Base-by-base conservation (phyloP, 2,329 filamentous ascomycete genomes). In the Hypoxylon sp. region DNA sequence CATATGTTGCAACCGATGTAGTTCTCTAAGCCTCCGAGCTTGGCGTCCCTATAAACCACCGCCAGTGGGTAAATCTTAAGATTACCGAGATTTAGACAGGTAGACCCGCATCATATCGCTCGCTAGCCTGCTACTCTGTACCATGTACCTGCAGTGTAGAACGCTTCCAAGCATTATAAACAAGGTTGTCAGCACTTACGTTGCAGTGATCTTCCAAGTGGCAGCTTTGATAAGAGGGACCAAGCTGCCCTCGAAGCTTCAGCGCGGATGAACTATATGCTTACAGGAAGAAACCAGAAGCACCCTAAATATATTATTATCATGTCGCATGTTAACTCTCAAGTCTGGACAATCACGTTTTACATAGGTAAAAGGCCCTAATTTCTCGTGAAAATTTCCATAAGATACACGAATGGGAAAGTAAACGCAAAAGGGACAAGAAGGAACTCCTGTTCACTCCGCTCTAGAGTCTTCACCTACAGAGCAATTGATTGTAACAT, bases 31-130 rank as follows among this genome's bases (percentile, higher is more conserved):
- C 34, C 30, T 52, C 46, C n/a, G 32, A 26, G n/a, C 19, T 17
- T 56, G n/a, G 52, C 28, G 10, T 26, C 15, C 26, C 39, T 24
- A 24, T 7, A 48, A 60, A 48, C 3, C 34, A 48, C 19, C 7
- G 15, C 2, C 13, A 15, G 34, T 22, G 39, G 26, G 24, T 24
- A 44, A 58, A 52, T n/a, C 11, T 46, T n/a, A n/a, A 62, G 59
- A 62, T 59, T 59, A 19, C 55, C 59, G 62, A 56, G 47, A 56
- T 59, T 26, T 48, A 53, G 39, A 51, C 30, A 51, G 6, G 24
- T 54, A 6, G 17, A 13, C 7, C 17, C 30, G 11, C 22, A 47
- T 48, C 4, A 39, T 41, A 43, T 39, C 30, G 13, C 11, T 17
- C 28, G 39, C 26, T 32, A 20, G 53, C 15, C 17, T 41, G 37